A percentile compares a stretch with the other conserved stretches of the same genome.
Conservation (phyloP, 129 eudicot genomes). For the Lactuca sativa region DNA sequence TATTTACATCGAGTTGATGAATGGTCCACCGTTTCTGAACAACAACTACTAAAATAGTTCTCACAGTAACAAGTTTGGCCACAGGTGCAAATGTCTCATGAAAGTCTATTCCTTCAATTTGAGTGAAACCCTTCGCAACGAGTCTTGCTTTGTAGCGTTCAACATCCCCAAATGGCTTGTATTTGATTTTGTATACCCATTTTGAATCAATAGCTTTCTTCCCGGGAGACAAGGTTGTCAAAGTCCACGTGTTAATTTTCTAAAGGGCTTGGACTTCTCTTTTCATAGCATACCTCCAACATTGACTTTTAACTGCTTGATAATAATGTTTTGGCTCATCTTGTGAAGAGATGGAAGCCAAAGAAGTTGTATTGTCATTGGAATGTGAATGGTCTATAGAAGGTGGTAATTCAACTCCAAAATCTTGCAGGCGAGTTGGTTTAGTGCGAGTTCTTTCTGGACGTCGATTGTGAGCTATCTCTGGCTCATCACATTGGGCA, state of each 20-base stretch:
- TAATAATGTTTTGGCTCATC: neutral
- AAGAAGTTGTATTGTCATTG: neutral
- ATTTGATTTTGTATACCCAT: neutral
- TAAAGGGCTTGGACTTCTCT: neutral
- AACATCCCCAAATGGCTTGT: neutral
- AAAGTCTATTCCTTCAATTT: too few relatives aligned
- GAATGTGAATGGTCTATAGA: neutral
- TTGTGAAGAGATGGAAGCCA: neutral
- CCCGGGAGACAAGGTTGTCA: neutral
- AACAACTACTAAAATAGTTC: too few relatives aligned
- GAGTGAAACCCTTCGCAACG: too few relatives aligned
- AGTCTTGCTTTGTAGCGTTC: too few relatives aligned
- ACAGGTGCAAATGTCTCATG: too few relatives aligned
- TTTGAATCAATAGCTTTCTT: neutral
- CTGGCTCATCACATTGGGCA: too few relatives aligned
- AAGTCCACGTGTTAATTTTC: neutral
- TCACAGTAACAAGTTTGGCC: too few relatives aligned
- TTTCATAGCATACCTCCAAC: too few relatives aligned
- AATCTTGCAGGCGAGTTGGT: neutral
- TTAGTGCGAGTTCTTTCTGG: neutral
- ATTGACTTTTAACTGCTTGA: neutral
- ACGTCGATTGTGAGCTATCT: too few relatives aligned
- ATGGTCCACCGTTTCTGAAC: too few relatives aligned
- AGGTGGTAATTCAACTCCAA: neutral
- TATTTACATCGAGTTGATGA: too few relatives aligned